Conservation (phyloP, 441 rosid genomes). For the Brassica hybrid region DNA sequence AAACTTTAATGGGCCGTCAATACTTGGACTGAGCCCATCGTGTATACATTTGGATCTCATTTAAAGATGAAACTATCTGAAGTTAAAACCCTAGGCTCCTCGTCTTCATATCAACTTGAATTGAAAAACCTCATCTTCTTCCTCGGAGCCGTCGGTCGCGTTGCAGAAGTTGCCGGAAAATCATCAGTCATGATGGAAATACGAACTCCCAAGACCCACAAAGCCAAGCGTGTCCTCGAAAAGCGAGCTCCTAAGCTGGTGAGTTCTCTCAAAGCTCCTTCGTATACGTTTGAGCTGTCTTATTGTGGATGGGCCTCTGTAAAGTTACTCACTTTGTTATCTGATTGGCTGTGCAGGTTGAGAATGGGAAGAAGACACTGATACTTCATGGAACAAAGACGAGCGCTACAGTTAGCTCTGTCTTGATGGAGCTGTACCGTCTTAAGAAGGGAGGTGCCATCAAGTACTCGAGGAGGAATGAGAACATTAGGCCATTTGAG, state of each 20-base stretch:
- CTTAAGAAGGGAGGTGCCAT: constrained; percentile 77
- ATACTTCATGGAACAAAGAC: constrained; percentile 90
- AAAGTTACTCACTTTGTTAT: no score
- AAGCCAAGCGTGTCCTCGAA: constrained; percentile 68
- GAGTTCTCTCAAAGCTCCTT: no score
- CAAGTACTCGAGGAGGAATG: constrained; percentile 87
- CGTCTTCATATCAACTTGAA: neutral
- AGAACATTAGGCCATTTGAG: constrained; percentile 91
- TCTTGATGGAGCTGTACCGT: constrained; percentile 70
- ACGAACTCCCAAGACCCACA: constrained; percentile 58
- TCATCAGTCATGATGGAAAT: constrained; percentile 58
- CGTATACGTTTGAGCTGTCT: no score
- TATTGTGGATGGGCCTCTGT: neutral
- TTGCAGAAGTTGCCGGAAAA: constrained; percentile 26
- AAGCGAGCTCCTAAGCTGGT: constrained; percentile 84
- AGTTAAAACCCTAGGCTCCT: constrained; percentile 39
- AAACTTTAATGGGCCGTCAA: no score
- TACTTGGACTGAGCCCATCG: neutral
- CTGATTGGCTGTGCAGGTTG: constrained; percentile 59
- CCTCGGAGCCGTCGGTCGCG: constrained; percentile 35
- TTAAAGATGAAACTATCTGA: neutral
- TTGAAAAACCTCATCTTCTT: constrained; percentile 31
- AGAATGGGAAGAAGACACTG: constrained; percentile 91
- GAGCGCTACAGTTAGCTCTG: constrained; percentile 65
- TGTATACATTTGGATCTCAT: neutral